Evolutionary conservation across 371 early-diverging fungal genomes (phyloP).

Genomic region (Mortierella sp.): DNA sequence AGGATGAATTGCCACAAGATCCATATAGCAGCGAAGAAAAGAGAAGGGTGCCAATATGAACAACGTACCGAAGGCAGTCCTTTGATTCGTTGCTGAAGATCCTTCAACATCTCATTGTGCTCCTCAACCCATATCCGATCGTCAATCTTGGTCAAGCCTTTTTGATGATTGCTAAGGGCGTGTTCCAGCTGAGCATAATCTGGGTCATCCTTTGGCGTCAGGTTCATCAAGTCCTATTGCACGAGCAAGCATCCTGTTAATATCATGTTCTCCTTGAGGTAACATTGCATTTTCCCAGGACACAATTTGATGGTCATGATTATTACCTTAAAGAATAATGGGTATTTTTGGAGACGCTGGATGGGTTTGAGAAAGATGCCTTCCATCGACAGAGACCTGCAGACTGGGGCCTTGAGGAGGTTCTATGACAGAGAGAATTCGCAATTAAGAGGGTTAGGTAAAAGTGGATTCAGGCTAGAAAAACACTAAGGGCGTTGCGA

Average conservation of each 20-base stretch:
- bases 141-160: constrained; percentile 51
- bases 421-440: constrained; percentile 15
- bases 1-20: background rate
- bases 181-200: constrained; percentile 36
- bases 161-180: constrained; percentile 41
- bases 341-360: constrained; percentile 54
- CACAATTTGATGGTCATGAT: background rate
- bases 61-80: constrained; percentile 46
- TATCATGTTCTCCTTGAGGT: background rate
- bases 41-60: background rate
- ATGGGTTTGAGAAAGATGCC: constrained; percentile 55
- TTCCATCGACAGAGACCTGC: constrained; percentile 48
- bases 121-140: constrained; percentile 56
- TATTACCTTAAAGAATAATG: constrained; percentile 53
- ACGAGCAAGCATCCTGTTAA: background rate
- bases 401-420: constrained; percentile 38
- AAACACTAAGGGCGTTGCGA: background rate
- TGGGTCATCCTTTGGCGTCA: constrained; percentile 35
- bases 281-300: too few species aligned
- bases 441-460: background rate
- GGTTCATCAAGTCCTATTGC: constrained; percentile 39
- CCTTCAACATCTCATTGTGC: constrained; percentile 56
- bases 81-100: constrained; percentile 55
- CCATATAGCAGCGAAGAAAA: too few species aligned
- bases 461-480: background rate